These are phyloP conservation scores for Podospora comata DNA, from an alignment of 495 filamentous ascomycete species.

Conservation along the genomic window DNA sequence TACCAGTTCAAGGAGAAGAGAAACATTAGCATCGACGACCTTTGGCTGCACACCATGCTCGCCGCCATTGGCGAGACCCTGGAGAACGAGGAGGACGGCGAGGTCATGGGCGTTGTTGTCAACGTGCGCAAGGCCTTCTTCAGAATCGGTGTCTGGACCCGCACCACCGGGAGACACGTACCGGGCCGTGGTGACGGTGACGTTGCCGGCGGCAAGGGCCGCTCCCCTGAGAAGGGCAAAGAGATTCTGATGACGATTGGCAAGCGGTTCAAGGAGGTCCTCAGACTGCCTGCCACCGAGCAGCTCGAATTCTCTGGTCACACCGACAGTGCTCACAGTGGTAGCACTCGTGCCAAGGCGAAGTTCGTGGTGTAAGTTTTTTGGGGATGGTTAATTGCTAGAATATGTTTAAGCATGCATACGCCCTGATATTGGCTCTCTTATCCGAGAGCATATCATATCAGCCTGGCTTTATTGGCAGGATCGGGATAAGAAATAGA, in stretches of 20 bases:
- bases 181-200: conserved; percentile 70
- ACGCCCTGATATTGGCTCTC: not conserved
- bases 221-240: conserved; percentile 73
- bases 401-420: not conserved
- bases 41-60: conserved; percentile 97
- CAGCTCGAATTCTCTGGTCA: conserved; percentile 92
- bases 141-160: conserved; percentile 89
- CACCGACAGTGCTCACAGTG: conserved; percentile 86
- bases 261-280: conserved; percentile 81
- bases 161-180: conserved; percentile 79
- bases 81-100: conserved; percentile 87
- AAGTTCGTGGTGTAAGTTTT: conserved; percentile 73
- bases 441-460: not conserved
- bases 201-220: conserved; percentile 63
- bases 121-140: conserved; percentile 98
- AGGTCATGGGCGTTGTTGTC: conserved; percentile 99
- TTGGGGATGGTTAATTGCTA: not conserved
- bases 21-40: conserved; percentile 81
- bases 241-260: conserved; percentile 81
- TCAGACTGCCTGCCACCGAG: conserved; percentile 72
- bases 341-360: conserved; percentile 91
- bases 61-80: conserved; percentile 97
- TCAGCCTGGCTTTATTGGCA: not conserved
- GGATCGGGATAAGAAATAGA: not conserved
- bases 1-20: conserved; percentile 96